These are phyloP conservation scores for Candida awuae DNA, from an alignment of 805 yeast genomes.

Conservation along the genomic window DNA sequence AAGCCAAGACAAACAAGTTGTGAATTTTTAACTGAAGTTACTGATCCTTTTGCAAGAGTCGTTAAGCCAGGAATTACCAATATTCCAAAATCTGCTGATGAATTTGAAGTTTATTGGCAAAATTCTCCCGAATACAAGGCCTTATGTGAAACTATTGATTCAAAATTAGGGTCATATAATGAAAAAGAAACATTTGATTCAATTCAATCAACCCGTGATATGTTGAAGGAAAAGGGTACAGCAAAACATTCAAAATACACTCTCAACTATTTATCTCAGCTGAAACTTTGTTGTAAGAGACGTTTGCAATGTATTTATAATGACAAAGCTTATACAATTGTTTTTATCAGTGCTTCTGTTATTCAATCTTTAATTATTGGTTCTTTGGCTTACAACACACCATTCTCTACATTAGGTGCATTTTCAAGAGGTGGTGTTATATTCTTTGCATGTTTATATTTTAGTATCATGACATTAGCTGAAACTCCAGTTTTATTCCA, in stretches of 20 bases:
- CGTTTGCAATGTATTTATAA: slow-evolving; percentile 47
- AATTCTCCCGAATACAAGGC: slow-evolving; percentile 44
- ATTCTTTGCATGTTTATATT: slow-evolving; percentile 53
- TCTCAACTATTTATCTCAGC: slow-evolving; percentile 42
- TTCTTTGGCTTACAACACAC: slow-evolving; percentile 48
- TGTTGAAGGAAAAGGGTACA: slow-evolving; percentile 33
- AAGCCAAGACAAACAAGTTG: slow-evolving; percentile 61
- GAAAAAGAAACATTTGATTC: slow-evolving; percentile 28
- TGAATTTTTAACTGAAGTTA: slow-evolving; percentile 58
- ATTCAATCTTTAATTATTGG: slow-evolving; percentile 54
- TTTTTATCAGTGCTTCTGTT: slow-evolving; percentile 42
- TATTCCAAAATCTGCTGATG: slow-evolving; percentile 48
- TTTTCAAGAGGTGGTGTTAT: slow-evolving; percentile 57
- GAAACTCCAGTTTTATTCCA: slow-evolving; percentile 54
- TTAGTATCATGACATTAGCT: slow-evolving; percentile 53
- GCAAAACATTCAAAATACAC: slow-evolving; percentile 31
- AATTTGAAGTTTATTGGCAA: slow-evolving; percentile 55
- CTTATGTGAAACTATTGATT: slow-evolving; percentile 30
- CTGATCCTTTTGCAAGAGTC: slow-evolving; percentile 55
- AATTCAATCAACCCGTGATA: slow-evolving; percentile 23
- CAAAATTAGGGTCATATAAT: slow-evolving; percentile 26
- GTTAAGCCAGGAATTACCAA: slow-evolving; percentile 40
- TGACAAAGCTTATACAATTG: slow-evolving; percentile 47
- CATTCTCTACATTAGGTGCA: slow-evolving; percentile 44
- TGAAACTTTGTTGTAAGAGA: slow-evolving; percentile 44